Evolutionary conservation across 148 eudicot genomes (phyloP), one percentile per base, ranked within the genome.

Genomic region (Rhododendron simsii): DNA sequence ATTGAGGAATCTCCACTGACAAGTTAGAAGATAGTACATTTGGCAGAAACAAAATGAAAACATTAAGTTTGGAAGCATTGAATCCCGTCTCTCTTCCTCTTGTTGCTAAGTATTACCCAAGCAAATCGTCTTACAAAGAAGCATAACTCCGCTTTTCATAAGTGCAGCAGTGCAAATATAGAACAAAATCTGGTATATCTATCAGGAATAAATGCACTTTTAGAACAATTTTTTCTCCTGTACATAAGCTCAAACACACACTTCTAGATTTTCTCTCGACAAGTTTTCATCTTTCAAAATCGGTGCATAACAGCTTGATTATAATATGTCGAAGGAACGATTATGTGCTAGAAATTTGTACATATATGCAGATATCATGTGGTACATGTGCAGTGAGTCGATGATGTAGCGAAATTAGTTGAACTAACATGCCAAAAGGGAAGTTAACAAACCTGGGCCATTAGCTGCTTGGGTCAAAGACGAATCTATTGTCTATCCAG

Each of bases 401-500:
- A n/a, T n/a, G n/a, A n/a, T n/a, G n/a, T n/a, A n/a, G n/a, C n/a
- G n/a, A n/a, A n/a, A n/a, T n/a, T n/a, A n/a, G n/a, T n/a, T n/a
- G n/a, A n/a, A n/a, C n/a, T n/a, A n/a, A n/a, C n/a, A n/a, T 59
- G n/a, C 67, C 9, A 59, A 59, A 21, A n/a, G 28, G 28, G 67
- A 0, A 0, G 26, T 69, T 30, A 30, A 69, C 18, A 2, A 6
- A 69, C 20, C 75, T 69, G 39, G 75, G 69, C 18, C 75, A 35
- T 1, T 35, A 1, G 37, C 13, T 28, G 28, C 12, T 3, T 26
- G 75, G 75, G 7, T 28, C 12, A 0, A 69, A 69, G 37, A 69
- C 37, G 5, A 3, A 30, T 28, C 3, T 69, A 0, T 0, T 0
- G 2, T 69, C 75, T 0, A 69, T 28, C 2, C 0, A 0, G 37